Evolutionary conservation across 805 yeast genomes (phyloP).

Genomic region (Candida xiaguanensis): DNA sequence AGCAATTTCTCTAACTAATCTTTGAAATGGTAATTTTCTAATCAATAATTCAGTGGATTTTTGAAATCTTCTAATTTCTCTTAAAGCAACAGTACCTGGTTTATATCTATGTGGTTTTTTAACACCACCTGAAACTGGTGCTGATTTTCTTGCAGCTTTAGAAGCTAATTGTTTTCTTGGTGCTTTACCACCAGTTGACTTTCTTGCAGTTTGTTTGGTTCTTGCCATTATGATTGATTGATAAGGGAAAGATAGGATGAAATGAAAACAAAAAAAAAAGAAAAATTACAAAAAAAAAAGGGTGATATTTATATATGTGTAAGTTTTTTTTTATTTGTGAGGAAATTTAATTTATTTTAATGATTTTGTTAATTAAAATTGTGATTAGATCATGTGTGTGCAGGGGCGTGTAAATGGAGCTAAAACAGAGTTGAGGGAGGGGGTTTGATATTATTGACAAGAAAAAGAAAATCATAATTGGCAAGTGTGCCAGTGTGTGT

Average conservation of each 20-base stretch:
- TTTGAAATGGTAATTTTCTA: conserved; percentile 95
- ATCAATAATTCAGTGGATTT: conserved; percentile 91
- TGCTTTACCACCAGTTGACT: conserved; percentile 93
- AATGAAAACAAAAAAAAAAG: conserved; percentile 1
- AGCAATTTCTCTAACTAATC: conserved; percentile 94
- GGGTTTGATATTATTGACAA: no score
- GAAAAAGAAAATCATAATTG: no score
- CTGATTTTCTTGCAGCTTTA: conserved; percentile 90
- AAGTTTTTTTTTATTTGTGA: background rate
- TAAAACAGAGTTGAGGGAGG: no score
- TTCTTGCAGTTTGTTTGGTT: conserved; percentile 93
- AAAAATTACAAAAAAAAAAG: background rate
- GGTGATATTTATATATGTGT: no score
- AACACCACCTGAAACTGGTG: conserved; percentile 90
- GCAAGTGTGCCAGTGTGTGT: no score
- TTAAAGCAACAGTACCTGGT: conserved; percentile 95
- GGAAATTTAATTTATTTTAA: background rate
- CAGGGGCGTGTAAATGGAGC: no score
- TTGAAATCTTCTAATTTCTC: conserved; percentile 98
- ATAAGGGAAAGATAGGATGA: conserved; percentile 14
- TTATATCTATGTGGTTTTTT: conserved; percentile 94
- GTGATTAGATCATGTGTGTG: no score
- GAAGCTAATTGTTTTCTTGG: conserved; percentile 93
- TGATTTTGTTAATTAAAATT: background rate
- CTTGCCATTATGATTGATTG: conserved; percentile 62